Percentiles rank a stretch among this genome's conserved stretches.
Evolutionary conservation across 2,329 filamentous ascomycete species (phyloP).

Genomic region (Sporothrix pseudoabietina): DNA sequence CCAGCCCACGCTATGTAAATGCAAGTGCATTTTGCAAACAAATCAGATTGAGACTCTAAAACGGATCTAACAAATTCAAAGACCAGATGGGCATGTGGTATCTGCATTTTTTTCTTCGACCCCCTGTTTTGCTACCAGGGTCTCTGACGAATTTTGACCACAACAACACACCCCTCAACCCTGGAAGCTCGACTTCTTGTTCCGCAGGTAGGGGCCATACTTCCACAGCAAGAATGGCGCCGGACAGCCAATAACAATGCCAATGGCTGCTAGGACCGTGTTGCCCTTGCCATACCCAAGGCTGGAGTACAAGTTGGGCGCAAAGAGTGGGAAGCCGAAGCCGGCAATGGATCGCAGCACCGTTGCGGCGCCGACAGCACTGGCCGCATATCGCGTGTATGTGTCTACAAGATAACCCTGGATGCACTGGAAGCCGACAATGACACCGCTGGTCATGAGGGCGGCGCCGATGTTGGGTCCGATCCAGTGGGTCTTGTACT

Average conservation of each 20-base stretch:
- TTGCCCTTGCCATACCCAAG: slow-evolving; percentile 50
- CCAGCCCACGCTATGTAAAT: background rate
- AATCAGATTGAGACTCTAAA: background rate
- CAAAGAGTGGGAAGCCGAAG: slow-evolving; percentile 57
- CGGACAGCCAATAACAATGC: slow-evolving; percentile 48
- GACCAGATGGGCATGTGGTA: background rate
- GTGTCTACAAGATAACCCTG: slow-evolving; percentile 53
- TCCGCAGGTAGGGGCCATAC: slow-evolving; percentile 47
- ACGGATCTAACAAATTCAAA: background rate
- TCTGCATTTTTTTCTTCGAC: background rate
- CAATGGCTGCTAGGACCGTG: slow-evolving; percentile 47
- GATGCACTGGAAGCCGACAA: slow-evolving; percentile 50
- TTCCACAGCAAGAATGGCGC: slow-evolving; percentile 50
- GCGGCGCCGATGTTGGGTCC: slow-evolving; percentile 49
- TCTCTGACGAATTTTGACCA: background rate
- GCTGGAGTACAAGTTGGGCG: slow-evolving; percentile 48
- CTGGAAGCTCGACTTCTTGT: slow-evolving; percentile 25
- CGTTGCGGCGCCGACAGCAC: slow-evolving; percentile 49
- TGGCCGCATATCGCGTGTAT: slow-evolving; percentile 51
- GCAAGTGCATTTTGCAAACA: background rate
- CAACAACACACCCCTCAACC: background rate
- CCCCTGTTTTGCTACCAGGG: background rate
- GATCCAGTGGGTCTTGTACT: slow-evolving; percentile 50
- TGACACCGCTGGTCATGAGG: slow-evolving; percentile 45
- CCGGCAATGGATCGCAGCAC: slow-evolving; percentile 53